These are phyloP conservation scores for Fermentozyma sake DNA, from an alignment of 1,139 yeast genomes.

Conservation along the genomic window DNA sequence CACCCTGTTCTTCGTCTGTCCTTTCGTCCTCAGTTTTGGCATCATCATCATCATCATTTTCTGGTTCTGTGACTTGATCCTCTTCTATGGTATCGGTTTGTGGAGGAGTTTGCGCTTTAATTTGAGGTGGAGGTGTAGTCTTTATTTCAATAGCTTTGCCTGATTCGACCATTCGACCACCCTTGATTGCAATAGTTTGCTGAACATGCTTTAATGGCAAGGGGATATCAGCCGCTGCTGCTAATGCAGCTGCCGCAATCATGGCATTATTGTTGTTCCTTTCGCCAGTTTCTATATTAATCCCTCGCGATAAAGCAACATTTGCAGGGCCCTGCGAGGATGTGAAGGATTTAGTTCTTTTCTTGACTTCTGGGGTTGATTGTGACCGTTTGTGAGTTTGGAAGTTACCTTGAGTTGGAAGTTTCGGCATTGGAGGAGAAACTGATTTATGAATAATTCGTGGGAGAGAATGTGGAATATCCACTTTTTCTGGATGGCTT, in stretches of 20 bases:
- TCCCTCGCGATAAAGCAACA: conserved; percentile 43
- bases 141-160: too few relatives aligned
- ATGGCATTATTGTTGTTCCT: conserved; percentile 46
- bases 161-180: too few relatives aligned
- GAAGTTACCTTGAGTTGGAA: conserved; percentile 14
- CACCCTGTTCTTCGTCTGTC: conserved; percentile 14
- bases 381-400: conserved; percentile 21
- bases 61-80: conserved; percentile 14
- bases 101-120: too few relatives aligned
- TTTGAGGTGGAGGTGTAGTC: too few relatives aligned
- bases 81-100: too few relatives aligned
- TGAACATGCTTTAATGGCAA: conserved; percentile 39
- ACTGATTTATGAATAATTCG: too few relatives aligned
- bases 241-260: conserved; percentile 68
- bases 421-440: conserved; percentile 11
- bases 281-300: conserved; percentile 32
- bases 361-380: conserved; percentile 18
- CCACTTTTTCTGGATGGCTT: too few relatives aligned
- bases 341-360: conserved; percentile 1
- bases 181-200: conserved; percentile 3
- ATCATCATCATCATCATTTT: conserved; percentile 14
- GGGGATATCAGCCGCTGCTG: conserved; percentile 68
- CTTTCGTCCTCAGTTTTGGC: conserved; percentile 12
- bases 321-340: conserved; percentile 47
- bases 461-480: too few relatives aligned